phyloP scores from a whole-genome alignment of 495 filamentous ascomycete species.

The Daldinia loculata region DNA sequence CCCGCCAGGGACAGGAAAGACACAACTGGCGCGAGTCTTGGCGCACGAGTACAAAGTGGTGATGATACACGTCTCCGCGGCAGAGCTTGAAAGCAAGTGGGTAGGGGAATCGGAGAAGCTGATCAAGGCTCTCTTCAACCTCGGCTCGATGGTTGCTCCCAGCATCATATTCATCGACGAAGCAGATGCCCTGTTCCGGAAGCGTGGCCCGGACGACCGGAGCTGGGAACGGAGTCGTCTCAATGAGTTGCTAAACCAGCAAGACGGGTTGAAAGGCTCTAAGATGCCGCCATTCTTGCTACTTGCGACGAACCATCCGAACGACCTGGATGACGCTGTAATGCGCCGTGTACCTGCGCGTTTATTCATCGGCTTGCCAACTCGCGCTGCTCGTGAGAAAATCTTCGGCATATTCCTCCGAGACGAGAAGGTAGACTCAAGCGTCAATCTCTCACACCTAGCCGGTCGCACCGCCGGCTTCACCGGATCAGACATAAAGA shows the following conservation, averaged over 20 bases:
- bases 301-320: constrained; percentile 36
- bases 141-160: constrained; percentile 30
- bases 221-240: constrained; percentile 13
- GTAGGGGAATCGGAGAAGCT: constrained; percentile 34
- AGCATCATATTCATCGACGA: constrained; percentile 44
- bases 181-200: constrained; percentile 34
- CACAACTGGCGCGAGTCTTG: constrained; percentile 20
- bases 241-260: constrained; percentile 31
- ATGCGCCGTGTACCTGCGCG: constrained; percentile 26
- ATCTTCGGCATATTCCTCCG: not conserved
- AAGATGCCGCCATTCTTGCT: constrained; percentile 29
- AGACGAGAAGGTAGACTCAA: not conserved
- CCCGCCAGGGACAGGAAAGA: constrained; percentile 35
- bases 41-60: constrained; percentile 19
- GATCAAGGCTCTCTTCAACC: constrained; percentile 32
- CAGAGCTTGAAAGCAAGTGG: constrained; percentile 14
- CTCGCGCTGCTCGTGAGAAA: not conserved
- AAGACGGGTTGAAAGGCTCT: constrained; percentile 19
- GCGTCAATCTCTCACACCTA: not conserved
- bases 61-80: constrained; percentile 28
- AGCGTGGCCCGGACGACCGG: not conserved
- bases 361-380: not conserved
- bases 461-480: not conserved
- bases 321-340: constrained; percentile 33
- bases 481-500: not conserved